These are phyloP conservation scores for Jacaranda copaia DNA, from an alignment of 257 asterid species.

Conservation along the genomic window DNA sequence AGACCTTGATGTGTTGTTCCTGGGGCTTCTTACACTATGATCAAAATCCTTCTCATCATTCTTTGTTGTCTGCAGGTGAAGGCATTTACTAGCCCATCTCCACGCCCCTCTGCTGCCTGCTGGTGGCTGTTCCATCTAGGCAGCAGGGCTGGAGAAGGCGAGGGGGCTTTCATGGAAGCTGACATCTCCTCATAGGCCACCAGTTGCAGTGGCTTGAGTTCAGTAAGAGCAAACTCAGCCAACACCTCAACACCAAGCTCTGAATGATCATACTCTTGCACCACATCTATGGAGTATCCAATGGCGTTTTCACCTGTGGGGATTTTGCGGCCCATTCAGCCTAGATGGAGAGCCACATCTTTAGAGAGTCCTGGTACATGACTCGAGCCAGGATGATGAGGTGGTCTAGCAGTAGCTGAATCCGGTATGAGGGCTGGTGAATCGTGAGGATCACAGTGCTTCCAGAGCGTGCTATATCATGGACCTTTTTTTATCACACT, in stretches of 20 bases:
- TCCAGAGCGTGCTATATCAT: constrained; percentile 72
- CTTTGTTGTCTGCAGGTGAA: constrained; percentile 39
- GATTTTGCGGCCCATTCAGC: constrained; percentile 60
- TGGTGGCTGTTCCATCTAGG: neutral
- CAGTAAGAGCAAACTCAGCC: constrained; percentile 76
- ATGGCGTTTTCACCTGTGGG: constrained; percentile 79
- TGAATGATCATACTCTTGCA: constrained; percentile 84
- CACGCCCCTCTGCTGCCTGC: constrained; percentile 30
- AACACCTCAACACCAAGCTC: constrained; percentile 70
- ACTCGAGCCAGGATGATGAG: constrained; percentile 82
- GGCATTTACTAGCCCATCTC: constrained; percentile 42
- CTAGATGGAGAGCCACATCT: constrained; percentile 69
- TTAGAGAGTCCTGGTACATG: constrained; percentile 89
- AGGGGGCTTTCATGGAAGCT: constrained; percentile 41
- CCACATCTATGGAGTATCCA: constrained; percentile 75
- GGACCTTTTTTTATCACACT: constrained; percentile 84
- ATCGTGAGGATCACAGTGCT: constrained; percentile 87
- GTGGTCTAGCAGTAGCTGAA: constrained; percentile 73
- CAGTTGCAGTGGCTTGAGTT: constrained; percentile 70
- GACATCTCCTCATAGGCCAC: constrained; percentile 42
- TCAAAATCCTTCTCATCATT: constrained; percentile 54
- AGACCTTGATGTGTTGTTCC: constrained; percentile 69
- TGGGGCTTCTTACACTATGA: constrained; percentile 70
- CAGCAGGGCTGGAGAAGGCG: constrained; percentile 19
- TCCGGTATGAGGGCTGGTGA: constrained; percentile 87